phyloP scores from a whole-genome alignment of 805 yeast species.

The Lipomyces spencermartinsiae region DNA sequence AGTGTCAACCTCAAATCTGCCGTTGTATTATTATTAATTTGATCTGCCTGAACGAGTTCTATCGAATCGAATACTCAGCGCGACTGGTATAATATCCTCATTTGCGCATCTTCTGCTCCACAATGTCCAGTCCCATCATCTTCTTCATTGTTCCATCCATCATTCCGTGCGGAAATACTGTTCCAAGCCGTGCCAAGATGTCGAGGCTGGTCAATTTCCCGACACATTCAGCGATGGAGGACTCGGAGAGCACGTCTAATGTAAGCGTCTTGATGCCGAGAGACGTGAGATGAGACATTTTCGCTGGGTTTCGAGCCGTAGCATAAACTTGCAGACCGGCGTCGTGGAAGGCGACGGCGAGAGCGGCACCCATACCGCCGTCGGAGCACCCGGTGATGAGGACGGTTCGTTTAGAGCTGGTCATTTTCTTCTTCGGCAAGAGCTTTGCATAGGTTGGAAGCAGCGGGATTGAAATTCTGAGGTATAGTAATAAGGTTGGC shows the following conservation, averaged over 20 bases:
- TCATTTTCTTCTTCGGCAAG: not conserved
- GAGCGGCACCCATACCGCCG: not conserved
- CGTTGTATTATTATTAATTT: too few species aligned
- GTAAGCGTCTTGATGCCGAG: conserved; percentile 1
- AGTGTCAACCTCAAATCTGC: too few species aligned
- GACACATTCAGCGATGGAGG: not conserved
- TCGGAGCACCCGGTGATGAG: not conserved
- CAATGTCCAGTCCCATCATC: not conserved
- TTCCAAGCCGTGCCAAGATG: conserved; percentile 1
- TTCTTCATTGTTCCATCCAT: not conserved
- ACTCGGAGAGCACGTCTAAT: not conserved
- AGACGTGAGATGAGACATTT: not conserved
- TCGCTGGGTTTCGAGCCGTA: not conserved
- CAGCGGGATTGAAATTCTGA: too few species aligned
- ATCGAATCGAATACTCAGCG: too few species aligned
- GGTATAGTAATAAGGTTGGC: too few species aligned
- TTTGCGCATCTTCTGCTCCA: not conserved
- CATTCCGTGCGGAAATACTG: not conserved
- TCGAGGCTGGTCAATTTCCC: conserved; percentile 3
- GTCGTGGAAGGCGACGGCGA: not conserved
- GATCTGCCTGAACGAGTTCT: too few species aligned
- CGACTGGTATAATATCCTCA: not conserved
- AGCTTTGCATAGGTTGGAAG: too few species aligned
- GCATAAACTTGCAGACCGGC: not conserved
- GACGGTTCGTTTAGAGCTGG: not conserved